Percentiles rank a stretch among this genome's conserved stretches.
phyloP scores from a whole-genome alignment of 2,329 filamentous ascomycete genomes.

The Cercospora citrullina region DNA sequence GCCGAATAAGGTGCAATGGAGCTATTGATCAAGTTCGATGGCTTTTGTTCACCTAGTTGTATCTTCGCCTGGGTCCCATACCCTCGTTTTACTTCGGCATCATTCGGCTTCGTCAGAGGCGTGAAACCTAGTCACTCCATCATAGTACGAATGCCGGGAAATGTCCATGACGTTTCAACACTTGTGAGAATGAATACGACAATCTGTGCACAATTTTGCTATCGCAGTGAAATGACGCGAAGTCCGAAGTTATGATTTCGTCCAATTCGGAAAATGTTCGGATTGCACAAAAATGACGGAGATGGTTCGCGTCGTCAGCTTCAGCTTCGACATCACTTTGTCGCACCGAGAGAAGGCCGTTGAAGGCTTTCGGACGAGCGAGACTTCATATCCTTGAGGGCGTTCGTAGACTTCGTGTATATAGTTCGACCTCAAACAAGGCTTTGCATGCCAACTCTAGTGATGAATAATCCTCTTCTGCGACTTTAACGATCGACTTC shows the following conservation, averaged over 20 bases:
- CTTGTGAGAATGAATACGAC: not conserved
- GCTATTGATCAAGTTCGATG: not conserved
- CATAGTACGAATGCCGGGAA: not conserved
- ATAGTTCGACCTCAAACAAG: not conserved
- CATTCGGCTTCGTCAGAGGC: not conserved
- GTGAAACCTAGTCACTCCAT: not conserved
- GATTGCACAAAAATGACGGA: constrained; percentile 1
- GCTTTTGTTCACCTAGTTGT: not conserved
- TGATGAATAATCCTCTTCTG: not conserved
- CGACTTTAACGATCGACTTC: not conserved
- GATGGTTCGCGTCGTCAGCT: not conserved
- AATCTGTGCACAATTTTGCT: not conserved
- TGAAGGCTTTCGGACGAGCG: not conserved
- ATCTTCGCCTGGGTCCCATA: not conserved
- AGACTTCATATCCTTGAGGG: not conserved
- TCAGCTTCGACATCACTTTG: not conserved
- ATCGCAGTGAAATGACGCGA: not conserved
- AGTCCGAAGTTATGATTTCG: constrained; percentile 5
- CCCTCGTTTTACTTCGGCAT: not conserved
- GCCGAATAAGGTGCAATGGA: not conserved
- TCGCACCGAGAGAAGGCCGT: constrained; percentile 6
- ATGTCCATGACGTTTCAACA: not conserved
- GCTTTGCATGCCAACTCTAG: not conserved
- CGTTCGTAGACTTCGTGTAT: not conserved
- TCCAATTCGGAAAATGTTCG: not conserved